Evolutionary conservation across 164 flowering plant genomes (phyloP), one percentile per base, ranked within the genome.

Genomic region (Macadamia tetraphylla): DNA sequence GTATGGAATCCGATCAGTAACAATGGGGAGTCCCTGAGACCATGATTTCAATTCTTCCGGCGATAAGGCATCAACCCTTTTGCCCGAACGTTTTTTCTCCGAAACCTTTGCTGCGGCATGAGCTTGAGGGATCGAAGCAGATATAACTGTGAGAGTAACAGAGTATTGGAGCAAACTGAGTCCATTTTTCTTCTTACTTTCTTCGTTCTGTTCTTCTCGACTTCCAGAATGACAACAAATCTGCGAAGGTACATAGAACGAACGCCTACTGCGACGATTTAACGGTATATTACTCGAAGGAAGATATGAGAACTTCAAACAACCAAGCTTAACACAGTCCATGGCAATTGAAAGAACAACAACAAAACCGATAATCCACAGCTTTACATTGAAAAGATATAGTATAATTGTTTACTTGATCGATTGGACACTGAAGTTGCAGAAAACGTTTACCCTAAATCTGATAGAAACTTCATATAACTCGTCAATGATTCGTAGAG

Each of bases 31-130:
- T 9, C 85, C 84, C 29, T 77, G 68, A 2, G 84, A 60, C 98
- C 98, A 93, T 9, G 78, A 70, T 68, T 73, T 84, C 62, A 86
- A 64, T 71, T 92, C 87, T 61, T 92, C 86, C 0, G 86, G 95
- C 6, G 96, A 81, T 62, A 88, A 75, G 10, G 80, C 81, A 51
- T 63, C 77, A 4, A 75, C 9, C 65, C 78, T 81, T 60, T 75
- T 82, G 2, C 71, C 52, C 0, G 78, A 18, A 18, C 81, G 77
- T 67, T 80, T 82, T 64, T 71, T 77, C 66, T 79, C 81, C 1
- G 81, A 51, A n/a, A 74, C 78, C 71, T 80, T 83, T 0, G 88
- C 82, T 15, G 83, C 89, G 3, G 71, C 64, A 0, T 80, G 74
- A n/a, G 84, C 63, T 58, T 76, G 83, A 1, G 80, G 73, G 12